Conservation (phyloP, 495 filamentous ascomycete species). For the Aspergillus nidulans region DNA sequence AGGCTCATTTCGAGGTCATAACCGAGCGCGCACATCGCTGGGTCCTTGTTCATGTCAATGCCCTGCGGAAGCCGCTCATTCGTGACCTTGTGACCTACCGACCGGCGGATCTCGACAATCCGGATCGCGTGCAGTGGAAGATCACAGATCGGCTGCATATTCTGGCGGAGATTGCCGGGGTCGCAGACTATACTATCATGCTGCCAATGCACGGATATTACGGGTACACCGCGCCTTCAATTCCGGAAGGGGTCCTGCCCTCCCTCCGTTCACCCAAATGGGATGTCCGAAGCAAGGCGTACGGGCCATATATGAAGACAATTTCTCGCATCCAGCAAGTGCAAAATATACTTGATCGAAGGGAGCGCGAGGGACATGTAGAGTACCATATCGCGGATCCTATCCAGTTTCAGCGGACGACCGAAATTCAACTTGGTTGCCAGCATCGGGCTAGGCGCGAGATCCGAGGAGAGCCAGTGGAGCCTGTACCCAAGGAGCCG, state of each 20-base stretch:
- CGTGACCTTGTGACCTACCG: conserved; percentile 2
- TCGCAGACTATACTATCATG: conserved; percentile 23
- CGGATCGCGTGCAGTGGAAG: conserved; percentile 17
- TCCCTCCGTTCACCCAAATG: conserved; percentile 3
- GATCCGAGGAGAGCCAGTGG: conserved; percentile 15
- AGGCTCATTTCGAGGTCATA: conserved; percentile 22
- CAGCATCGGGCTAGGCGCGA: conserved; percentile 17
- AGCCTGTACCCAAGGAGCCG: conserved; percentile 17
- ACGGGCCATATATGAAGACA: conserved; percentile 9
- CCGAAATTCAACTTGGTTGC: conserved; percentile 11
- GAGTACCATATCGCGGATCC: neutral
- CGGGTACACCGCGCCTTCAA: conserved; percentile 9
- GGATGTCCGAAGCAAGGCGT: conserved; percentile 5
- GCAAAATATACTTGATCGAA: neutral
- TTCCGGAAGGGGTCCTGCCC: neutral
- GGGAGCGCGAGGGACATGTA: neutral
- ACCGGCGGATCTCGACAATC: neutral
- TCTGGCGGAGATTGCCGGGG: conserved; percentile 17
- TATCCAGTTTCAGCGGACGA: conserved; percentile 4
- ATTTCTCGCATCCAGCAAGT: neutral
- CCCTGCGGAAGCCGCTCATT: conserved; percentile 19
- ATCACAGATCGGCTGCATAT: conserved; percentile 21
- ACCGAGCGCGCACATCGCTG: conserved; percentile 27
- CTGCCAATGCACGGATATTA: conserved; percentile 25
- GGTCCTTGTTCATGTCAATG: conserved; percentile 21